phyloP scores from a whole-genome alignment of 2,329 filamentous ascomycete genomes.

The Fusarium pseudoanthophilum region DNA sequence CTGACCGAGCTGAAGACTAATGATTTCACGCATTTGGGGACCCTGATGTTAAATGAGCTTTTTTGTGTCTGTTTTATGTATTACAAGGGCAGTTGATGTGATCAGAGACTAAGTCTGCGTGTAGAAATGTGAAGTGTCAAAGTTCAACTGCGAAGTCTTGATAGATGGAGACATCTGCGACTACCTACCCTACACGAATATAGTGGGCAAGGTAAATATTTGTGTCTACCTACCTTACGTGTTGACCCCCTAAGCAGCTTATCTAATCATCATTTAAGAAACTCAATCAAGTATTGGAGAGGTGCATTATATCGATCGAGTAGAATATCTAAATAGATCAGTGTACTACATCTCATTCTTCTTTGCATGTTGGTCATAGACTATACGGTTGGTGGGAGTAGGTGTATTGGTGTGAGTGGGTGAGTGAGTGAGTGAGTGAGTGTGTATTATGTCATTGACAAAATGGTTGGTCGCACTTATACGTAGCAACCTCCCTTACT shows the following conservation, averaged over 20 bases:
- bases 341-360: not conserved
- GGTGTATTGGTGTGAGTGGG: not conserved
- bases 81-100: not conserved
- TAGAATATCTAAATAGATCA: not conserved
- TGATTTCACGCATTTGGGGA: constrained; percentile 84
- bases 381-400: not conserved
- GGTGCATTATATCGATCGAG: no score
- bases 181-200: constrained; percentile 22
- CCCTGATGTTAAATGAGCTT: not conserved
- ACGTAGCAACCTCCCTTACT: not conserved
- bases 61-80: not conserved
- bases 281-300: not conserved
- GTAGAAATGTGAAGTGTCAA: not conserved
- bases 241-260: constrained; percentile 22
- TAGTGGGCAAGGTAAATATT: not conserved
- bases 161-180: not conserved
- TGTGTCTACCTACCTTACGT: not conserved
- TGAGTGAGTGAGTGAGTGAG: not conserved
- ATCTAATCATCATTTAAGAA: constrained; percentile 23
- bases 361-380: not conserved
- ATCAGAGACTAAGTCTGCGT: not conserved
- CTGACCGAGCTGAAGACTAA: constrained; percentile 93
- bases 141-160: not conserved
- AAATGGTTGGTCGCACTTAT: constrained; percentile 10
- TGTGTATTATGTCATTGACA: constrained; percentile 35